Percentiles rank a stretch among this genome's conserved stretches.
These are phyloP conservation scores for peach (Prunus persica) DNA, from an alignment of 306 rosid species.

Conservation along the genomic window DNA sequence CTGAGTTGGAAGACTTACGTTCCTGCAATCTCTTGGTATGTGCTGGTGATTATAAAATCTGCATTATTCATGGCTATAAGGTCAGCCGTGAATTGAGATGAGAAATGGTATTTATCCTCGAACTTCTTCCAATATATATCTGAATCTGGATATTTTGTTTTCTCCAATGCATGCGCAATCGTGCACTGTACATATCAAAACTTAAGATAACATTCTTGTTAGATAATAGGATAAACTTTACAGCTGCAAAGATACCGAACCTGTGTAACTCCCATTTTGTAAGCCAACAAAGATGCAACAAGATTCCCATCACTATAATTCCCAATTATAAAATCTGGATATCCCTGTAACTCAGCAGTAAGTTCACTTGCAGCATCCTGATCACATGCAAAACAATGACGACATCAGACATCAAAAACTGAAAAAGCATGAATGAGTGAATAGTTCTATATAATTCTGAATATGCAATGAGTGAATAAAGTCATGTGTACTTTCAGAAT, in stretches of 20 bases:
- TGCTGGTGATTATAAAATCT: slow-evolving; percentile 94
- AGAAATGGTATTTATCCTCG: slow-evolving; percentile 86
- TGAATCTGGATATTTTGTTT: slow-evolving; percentile 92
- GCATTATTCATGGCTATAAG: slow-evolving; percentile 89
- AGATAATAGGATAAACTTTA: background rate
- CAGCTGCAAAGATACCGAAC: slow-evolving; percentile 28
- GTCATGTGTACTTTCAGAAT: slow-evolving; percentile 1
- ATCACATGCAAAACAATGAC: slow-evolving; percentile 23
- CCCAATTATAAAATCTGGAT: slow-evolving; percentile 88
- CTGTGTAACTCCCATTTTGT: slow-evolving; percentile 96
- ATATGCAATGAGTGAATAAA: background rate
- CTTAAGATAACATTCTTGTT: slow-evolving; percentile 19
- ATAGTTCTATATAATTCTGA: background rate
- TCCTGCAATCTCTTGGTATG: slow-evolving; percentile 98
- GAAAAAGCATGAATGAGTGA: background rate
- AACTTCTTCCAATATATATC: slow-evolving; percentile 82
- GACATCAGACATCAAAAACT: background rate
- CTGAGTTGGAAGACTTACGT: slow-evolving; percentile 46
- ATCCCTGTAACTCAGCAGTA: slow-evolving; percentile 70
- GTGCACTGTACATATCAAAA: slow-evolving; percentile 61
- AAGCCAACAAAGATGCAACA: slow-evolving; percentile 82
- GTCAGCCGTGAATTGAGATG: slow-evolving; percentile 94
- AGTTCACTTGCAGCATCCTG: slow-evolving; percentile 89
- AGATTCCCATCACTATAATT: slow-evolving; percentile 98
- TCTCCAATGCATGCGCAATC: slow-evolving; percentile 91